phyloP scores from a whole-genome alignment of 2,329 filamentous ascomycete species.

The Trichoderma sp. region DNA sequence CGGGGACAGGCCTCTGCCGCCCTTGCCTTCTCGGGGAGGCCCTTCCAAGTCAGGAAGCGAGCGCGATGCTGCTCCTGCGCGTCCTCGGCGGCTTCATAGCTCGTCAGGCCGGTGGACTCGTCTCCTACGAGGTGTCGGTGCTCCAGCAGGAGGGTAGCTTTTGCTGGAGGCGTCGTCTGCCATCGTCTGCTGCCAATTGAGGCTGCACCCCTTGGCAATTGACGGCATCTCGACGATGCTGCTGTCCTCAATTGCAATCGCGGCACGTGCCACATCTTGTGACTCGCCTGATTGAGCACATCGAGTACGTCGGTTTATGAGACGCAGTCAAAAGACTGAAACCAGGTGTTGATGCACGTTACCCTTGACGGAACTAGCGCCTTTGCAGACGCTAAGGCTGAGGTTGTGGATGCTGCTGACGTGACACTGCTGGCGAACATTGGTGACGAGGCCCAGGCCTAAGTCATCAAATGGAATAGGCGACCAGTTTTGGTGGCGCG shows the following conservation, averaged over 20 bases:
- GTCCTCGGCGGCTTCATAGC: slow-evolving; percentile 40
- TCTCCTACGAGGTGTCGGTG: slow-evolving; percentile 39
- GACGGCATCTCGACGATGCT: background rate
- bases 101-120: slow-evolving; percentile 33
- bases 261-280: slow-evolving; percentile 28
- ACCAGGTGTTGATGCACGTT: too few relatives aligned
- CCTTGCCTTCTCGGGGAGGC: slow-evolving; percentile 21
- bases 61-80: slow-evolving; percentile 42
- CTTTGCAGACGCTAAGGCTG: too few relatives aligned
- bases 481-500: background rate
- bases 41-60: slow-evolving; percentile 43
- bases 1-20: slow-evolving; percentile 48
- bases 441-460: background rate
- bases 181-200: background rate
- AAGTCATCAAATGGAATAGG: background rate
- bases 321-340: too few relatives aligned
- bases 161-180: slow-evolving; percentile 5
- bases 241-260: background rate
- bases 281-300: slow-evolving; percentile 4
- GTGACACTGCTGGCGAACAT: slow-evolving; percentile 14
- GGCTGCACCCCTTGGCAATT: background rate
- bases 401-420: slow-evolving; percentile 25
- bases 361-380: background rate
- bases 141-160: slow-evolving; percentile 33
- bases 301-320: background rate